A percentile compares a stretch with the other conserved stretches of the same genome.
phyloP scores from a whole-genome alignment of 306 rosid species.

The Mucuna pruriens region DNA sequence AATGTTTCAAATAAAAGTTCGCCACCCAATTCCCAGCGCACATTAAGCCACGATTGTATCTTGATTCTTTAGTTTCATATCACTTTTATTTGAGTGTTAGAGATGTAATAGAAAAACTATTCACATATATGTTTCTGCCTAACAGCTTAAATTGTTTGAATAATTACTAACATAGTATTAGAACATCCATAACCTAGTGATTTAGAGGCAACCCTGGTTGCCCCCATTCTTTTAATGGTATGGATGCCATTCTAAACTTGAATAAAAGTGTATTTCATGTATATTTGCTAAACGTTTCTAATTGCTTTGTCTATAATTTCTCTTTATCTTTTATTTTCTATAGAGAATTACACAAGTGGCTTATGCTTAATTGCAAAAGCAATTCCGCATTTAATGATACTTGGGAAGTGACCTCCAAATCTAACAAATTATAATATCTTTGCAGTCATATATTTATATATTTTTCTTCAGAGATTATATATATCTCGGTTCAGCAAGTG shows the following conservation, averaged over 20 bases:
- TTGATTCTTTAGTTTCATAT: background rate
- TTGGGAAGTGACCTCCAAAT: background rate
- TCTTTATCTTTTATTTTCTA: background rate
- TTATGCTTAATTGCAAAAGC: background rate
- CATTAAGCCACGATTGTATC: constrained; percentile 37
- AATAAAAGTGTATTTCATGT: background rate
- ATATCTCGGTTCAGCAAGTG: too few species aligned
- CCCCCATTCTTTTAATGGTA: background rate
- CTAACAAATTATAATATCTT: too few species aligned
- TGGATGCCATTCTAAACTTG: background rate
- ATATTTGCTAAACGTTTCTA: background rate
- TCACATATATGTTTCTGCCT: background rate
- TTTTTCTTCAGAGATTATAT: too few species aligned
- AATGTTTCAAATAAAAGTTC: constrained; percentile 32
- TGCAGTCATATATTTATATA: too few species aligned
- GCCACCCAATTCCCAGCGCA: constrained; percentile 31
- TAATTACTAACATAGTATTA: background rate
- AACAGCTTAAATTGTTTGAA: background rate
- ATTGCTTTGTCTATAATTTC: background rate
- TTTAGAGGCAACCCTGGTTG: background rate
- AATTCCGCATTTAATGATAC: background rate
- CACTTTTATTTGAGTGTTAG: background rate
- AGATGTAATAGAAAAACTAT: background rate
- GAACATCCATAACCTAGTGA: background rate
- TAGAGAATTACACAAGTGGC: background rate